These are phyloP conservation scores for Gaertneriomyces semiglobifer DNA, from an alignment of 192 early-diverging fungal species.

Conservation along the genomic window DNA sequence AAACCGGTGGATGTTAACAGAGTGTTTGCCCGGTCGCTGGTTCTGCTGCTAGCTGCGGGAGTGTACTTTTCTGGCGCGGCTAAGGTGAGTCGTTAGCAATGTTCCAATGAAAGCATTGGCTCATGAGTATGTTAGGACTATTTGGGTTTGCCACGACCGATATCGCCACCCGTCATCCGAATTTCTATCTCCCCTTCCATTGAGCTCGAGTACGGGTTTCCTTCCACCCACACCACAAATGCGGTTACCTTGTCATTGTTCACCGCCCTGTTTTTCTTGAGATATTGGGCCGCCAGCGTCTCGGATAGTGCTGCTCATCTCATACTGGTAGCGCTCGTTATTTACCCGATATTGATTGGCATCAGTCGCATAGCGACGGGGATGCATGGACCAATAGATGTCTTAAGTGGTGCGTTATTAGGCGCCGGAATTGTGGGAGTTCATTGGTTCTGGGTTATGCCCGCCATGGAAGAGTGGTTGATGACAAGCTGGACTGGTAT, in stretches of 20 bases:
- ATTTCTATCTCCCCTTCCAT: slow-evolving; percentile 64
- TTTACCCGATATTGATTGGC: slow-evolving; percentile 63
- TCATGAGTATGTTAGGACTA: slow-evolving; percentile 61
- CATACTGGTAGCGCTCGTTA: slow-evolving; percentile 36
- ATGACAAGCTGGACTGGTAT: slow-evolving; percentile 40
- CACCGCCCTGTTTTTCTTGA: slow-evolving; percentile 25
- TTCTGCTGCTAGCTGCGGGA: slow-evolving; percentile 19
- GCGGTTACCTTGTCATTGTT: slow-evolving; percentile 70
- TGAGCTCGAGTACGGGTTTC: slow-evolving; percentile 86
- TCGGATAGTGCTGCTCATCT: slow-evolving; percentile 9
- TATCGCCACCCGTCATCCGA: slow-evolving; percentile 70
- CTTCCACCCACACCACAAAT: slow-evolving; percentile 85
- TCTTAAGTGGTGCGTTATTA: slow-evolving; percentile 65
- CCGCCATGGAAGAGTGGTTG: slow-evolving; percentile 32
- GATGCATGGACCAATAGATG: slow-evolving; percentile 81
- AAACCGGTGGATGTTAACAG: slow-evolving; percentile 17
- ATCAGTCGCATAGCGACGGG: slow-evolving; percentile 80
- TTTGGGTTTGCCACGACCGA: slow-evolving; percentile 79
- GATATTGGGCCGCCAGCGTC: slow-evolving; percentile 28
- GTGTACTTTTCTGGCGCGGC: slow-evolving; percentile 23
- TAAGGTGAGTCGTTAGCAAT: slow-evolving; percentile 11
- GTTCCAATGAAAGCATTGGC: no score
- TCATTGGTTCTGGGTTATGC: slow-evolving; percentile 52
- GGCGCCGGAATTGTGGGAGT: slow-evolving; percentile 57
- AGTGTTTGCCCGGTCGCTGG: slow-evolving; percentile 25